Evolutionary conservation across 2,329 filamentous ascomycete genomes (phyloP).

Genomic region (Colletotrichum orchidophilum): DNA sequence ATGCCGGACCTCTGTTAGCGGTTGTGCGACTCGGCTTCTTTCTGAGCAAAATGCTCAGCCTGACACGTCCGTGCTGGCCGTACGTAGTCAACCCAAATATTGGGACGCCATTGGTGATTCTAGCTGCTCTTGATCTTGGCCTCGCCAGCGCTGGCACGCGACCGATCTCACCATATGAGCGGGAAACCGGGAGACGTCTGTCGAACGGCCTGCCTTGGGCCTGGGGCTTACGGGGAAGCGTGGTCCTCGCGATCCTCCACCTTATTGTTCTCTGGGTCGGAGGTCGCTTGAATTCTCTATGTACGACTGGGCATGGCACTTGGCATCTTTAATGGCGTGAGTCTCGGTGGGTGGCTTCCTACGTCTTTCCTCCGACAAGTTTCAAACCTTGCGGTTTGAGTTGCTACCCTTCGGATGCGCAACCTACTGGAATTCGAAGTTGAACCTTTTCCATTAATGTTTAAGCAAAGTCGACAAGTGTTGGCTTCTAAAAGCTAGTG

Average conservation of each 20-base stretch:
- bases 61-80: conserved; percentile 77
- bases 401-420: background rate
- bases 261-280: conserved; percentile 47
- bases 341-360: background rate
- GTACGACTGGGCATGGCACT: conserved; percentile 34
- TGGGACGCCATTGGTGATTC: conserved; percentile 71
- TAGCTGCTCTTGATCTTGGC: conserved; percentile 75
- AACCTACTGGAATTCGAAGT: background rate
- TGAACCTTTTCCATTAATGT: background rate
- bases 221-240: conserved; percentile 43
- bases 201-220: conserved; percentile 32
- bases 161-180: background rate
- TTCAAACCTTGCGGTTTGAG: background rate
- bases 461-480: background rate
- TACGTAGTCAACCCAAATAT: conserved; percentile 72
- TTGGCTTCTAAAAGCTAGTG: background rate
- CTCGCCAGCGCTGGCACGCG: conserved; percentile 40
- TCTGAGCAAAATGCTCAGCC: conserved; percentile 71
- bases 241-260: conserved; percentile 45
- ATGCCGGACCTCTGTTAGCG: conserved; percentile 45
- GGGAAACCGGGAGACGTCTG: background rate
- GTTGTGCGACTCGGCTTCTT: conserved; percentile 70
- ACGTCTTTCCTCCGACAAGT: background rate
- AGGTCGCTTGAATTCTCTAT: conserved; percentile 45
- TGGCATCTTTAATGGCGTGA: conserved; percentile 9